Percentiles rank a stretch among this genome's conserved stretches.
Evolutionary conservation across 2,329 filamentous ascomycete genomes (phyloP).

Genomic region (Cadophora malorum): DNA sequence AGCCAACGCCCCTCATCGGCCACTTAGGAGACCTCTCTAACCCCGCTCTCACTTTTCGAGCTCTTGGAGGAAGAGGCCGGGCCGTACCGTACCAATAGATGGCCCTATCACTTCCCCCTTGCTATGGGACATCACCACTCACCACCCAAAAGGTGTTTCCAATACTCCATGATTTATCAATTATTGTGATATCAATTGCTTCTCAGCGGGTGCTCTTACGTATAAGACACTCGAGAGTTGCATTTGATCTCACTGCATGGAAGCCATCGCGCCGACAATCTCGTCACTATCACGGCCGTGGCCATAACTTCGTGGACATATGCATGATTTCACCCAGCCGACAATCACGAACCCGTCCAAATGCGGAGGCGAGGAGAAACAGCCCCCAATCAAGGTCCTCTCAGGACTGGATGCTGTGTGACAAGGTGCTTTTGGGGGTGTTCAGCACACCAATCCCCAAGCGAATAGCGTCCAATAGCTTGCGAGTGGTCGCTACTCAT

Average conservation of each 20-base stretch:
- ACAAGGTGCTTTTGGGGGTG: constrained; percentile 3
- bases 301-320: background rate
- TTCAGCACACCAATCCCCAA: background rate
- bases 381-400: constrained; percentile 23
- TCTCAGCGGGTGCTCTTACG: constrained; percentile 17
- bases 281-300: constrained; percentile 15
- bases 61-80: constrained; percentile 5
- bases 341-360: background rate
- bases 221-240: background rate
- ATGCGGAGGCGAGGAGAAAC: constrained; percentile 9
- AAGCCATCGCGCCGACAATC: background rate
- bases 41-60: constrained; percentile 8
- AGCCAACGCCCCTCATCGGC: constrained; percentile 13
- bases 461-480: too few species aligned
- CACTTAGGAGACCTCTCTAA: constrained; percentile 28
- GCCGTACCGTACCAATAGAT: constrained; percentile 30
- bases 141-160: too few species aligned
- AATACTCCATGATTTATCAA: background rate
- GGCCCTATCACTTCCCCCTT: constrained; percentile 15
- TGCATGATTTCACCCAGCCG: constrained; percentile 1
- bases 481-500: constrained; percentile 3
- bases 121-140: background rate
- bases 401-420: constrained; percentile 1
- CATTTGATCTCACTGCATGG: background rate
- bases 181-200: constrained; percentile 10